Percentiles rank a stretch among this genome's conserved stretches.
Conservation (phyloP, 176 grass and related monocot genomes). For the Oropetium thomaeum region DNA sequence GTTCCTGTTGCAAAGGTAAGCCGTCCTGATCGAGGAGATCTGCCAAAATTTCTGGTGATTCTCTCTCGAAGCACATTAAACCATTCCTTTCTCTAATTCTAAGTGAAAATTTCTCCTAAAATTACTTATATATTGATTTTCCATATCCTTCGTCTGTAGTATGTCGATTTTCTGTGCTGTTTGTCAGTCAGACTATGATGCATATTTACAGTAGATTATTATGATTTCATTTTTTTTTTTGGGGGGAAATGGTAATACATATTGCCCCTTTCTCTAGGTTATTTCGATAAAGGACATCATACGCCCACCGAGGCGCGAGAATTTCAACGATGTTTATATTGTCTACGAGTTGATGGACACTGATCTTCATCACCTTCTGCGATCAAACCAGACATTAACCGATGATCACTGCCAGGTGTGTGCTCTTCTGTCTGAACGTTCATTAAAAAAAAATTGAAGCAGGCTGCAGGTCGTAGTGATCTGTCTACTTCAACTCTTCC, state of each 20-base stretch:
- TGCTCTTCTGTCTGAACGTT: background rate
- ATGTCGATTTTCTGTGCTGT: background rate
- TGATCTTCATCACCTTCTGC: constrained; percentile 90
- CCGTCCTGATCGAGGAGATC: constrained; percentile 31
- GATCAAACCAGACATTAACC: constrained; percentile 82
- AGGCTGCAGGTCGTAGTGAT: background rate
- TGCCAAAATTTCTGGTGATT: constrained; percentile 51
- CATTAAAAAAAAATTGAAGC: background rate
- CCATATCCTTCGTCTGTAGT: background rate
- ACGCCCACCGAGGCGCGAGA: constrained; percentile 84
- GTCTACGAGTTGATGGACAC: constrained; percentile 97
- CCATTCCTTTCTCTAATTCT: background rate
- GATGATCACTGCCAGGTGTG: constrained; percentile 94
- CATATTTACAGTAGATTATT: background rate
- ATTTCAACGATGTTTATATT: constrained; percentile 97
- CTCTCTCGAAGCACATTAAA: constrained; percentile 21
- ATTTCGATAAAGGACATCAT: constrained; percentile 98
- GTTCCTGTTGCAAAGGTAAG: constrained; percentile 49
- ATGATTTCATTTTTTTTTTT: background rate
- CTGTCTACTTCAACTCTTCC: background rate
- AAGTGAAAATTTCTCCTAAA: background rate
- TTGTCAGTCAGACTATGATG: background rate
- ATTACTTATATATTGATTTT: background rate
- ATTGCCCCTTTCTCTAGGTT: constrained; percentile 40
- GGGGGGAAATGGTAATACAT: constrained; percentile 13